phyloP scores from a whole-genome alignment of 2,329 filamentous ascomycete species.

The Nemania abortiva region DNA sequence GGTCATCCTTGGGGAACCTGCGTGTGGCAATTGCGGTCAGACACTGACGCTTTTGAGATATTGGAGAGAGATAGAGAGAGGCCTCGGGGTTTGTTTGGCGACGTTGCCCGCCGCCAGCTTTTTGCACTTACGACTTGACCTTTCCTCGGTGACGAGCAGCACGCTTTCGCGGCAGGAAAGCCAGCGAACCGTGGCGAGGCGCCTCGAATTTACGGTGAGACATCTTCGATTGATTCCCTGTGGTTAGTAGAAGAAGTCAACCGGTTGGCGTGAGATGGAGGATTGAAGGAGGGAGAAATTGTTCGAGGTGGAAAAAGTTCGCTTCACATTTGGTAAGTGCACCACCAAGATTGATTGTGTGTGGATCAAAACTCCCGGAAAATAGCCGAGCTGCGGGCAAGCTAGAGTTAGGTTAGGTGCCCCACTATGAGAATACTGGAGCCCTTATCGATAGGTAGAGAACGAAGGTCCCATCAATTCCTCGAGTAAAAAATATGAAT shows the following conservation, averaged over 20 bases:
- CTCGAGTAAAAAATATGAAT: too few relatives aligned
- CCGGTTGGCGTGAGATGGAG: slow-evolving; percentile 48
- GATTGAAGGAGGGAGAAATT: slow-evolving; percentile 44
- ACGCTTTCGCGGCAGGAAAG: slow-evolving; percentile 90
- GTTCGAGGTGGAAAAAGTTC: slow-evolving; percentile 42
- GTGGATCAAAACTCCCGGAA: slow-evolving; percentile 43
- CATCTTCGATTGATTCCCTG: slow-evolving; percentile 55
- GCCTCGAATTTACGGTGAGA: slow-evolving; percentile 77
- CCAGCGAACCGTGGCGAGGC: slow-evolving; percentile 94
- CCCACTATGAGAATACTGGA: slow-evolving; percentile 18
- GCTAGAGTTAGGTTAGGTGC: neutral
- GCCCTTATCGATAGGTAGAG: slow-evolving; percentile 45
- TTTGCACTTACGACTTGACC: slow-evolving; percentile 89
- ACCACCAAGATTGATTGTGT: slow-evolving; percentile 35
- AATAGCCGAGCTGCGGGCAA: slow-evolving; percentile 46
- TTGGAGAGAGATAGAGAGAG: neutral
- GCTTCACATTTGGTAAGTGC: slow-evolving; percentile 41
- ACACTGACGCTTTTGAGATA: slow-evolving; percentile 32
- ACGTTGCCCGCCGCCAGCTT: slow-evolving; percentile 36
- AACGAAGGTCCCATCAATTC: neutral
- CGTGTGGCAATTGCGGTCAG: slow-evolving; percentile 43
- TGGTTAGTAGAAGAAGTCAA: slow-evolving; percentile 52
- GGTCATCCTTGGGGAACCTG: slow-evolving; percentile 99
- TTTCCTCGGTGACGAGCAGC: slow-evolving; percentile 94
- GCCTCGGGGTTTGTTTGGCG: neutral